Evolutionary conservation across 1,139 yeast genomes (phyloP).

Genomic region (Taphrina flavorubra): DNA sequence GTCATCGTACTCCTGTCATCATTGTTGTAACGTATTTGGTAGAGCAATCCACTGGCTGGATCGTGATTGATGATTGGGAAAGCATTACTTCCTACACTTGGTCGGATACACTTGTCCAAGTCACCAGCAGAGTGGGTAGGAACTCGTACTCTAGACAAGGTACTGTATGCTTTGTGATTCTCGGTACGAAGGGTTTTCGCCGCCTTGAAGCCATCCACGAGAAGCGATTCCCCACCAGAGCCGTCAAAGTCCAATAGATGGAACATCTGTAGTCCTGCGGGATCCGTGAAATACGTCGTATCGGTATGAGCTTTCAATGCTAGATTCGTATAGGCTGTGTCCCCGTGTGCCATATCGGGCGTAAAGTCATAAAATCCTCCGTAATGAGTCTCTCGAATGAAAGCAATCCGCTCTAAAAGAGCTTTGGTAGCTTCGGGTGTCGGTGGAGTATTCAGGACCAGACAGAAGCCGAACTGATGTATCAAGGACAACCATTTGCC

Average conservation of each 20-base stretch:
- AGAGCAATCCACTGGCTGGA: constrained; percentile 58
- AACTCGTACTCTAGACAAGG: constrained; percentile 61
- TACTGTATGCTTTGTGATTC: constrained; percentile 63
- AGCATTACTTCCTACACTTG: constrained; percentile 58
- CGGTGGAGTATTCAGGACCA: constrained; percentile 68
- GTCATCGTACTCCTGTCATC: constrained; percentile 74
- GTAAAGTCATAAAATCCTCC: constrained; percentile 84
- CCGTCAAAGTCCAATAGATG: constrained; percentile 72
- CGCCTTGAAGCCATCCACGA: constrained; percentile 72
- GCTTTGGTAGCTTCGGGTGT: constrained; percentile 66
- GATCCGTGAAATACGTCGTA: constrained; percentile 79
- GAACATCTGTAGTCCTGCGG: constrained; percentile 76
- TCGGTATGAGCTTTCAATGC: constrained; percentile 74
- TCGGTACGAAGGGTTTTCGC: constrained; percentile 60
- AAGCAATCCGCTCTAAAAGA: constrained; percentile 66
- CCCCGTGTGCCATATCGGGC: constrained; percentile 70
- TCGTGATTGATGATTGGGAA: constrained; percentile 68
- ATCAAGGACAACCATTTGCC: constrained; percentile 67
- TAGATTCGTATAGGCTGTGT: constrained; percentile 75
- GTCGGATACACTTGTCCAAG: constrained; percentile 68
- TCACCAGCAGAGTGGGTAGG: constrained; percentile 86
- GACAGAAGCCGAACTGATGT: constrained; percentile 64
- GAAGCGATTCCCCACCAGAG: constrained; percentile 72
- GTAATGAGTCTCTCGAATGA: constrained; percentile 74
- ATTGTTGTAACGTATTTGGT: constrained; percentile 78